Evolutionary conservation across 2,329 filamentous ascomycete species (phyloP), one percentile per base, ranked within the genome.

Genomic region (Ophiostoma tasmaniense): DNA sequence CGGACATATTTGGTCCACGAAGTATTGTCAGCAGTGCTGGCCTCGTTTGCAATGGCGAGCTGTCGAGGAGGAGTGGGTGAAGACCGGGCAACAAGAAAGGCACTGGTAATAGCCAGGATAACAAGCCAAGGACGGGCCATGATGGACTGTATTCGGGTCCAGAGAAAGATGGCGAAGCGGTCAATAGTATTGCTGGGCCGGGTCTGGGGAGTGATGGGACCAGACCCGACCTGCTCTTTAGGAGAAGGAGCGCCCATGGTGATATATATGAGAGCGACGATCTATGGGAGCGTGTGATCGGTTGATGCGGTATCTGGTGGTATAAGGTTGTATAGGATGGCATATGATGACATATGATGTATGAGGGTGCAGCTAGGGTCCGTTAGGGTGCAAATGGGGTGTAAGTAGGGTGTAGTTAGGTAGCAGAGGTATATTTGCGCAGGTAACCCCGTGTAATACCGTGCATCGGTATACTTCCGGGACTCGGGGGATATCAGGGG

Each of bases 1-100:
- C 80, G 77, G 14, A 82, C 76, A 69, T 80, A 80, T 64, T 75
- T 75, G 8, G 80, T 75, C 80, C 80, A 82, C 68, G 73, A 73
- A 2, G 73, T 69, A 39, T 70, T 68, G 42, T 74, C 61, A 13
- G 61, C 33, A 35, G 35, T 5, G 13, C 35, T 20, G 37, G 37
- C 64, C 35, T 20, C 61, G 33, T 37, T 37, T 22, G 17, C 3
- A 30, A 33, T 17, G 25, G 14, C 20, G 1, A 14, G 33, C 61
- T 72, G 70, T 59, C 72, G 70, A 14, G 70, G 67, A 6, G 2
- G 20, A 11, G 20, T 17, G 4, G 68, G 37, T 0, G 69, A 66
- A 1, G 66, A 55, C 5, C 67, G 66, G 10, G 67, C 67, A 1
- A 39, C 67, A 7, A 65, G 66, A 28, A 66, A 55, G 14, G 55